Percentiles rank a stretch among this genome's conserved stretches.
Evolutionary conservation across 352 stramenopile genomes (phyloP).

Genomic region (Pythium grandisporangium): DNA sequence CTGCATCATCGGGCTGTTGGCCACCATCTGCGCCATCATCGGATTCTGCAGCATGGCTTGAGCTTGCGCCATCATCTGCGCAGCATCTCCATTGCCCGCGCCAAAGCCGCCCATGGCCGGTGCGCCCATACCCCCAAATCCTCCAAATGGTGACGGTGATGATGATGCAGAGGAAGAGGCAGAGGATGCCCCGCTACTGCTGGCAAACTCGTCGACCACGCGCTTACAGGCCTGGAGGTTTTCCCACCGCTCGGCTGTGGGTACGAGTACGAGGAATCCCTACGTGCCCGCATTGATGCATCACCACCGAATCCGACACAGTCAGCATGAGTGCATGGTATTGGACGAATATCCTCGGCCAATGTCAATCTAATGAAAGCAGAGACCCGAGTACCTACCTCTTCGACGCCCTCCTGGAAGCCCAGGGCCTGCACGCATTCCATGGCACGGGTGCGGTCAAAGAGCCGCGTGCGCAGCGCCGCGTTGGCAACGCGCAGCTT

Average conservation of each 20-base stretch:
- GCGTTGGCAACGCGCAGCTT: conserved; percentile 65
- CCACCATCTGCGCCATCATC: conserved; percentile 54
- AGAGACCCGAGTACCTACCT: conserved; percentile 17
- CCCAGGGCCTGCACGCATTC: conserved; percentile 58
- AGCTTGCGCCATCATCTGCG: conserved; percentile 44
- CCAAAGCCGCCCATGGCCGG: conserved; percentile 2
- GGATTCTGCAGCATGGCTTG: conserved; percentile 71
- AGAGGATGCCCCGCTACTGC: conserved; percentile 2
- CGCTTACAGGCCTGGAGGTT: conserved; percentile 53
- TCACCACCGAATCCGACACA: too few species aligned
- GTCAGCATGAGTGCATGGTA: too few species aligned
- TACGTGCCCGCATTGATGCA: too few species aligned
- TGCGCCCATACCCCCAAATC: conserved; percentile 10
- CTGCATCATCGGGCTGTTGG: conserved; percentile 65
- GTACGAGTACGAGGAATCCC: conserved; percentile 59
- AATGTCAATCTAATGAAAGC: background rate
- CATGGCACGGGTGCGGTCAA: conserved; percentile 43
- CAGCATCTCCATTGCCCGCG: conserved; percentile 15
- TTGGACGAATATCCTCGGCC: background rate
- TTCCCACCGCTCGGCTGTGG: conserved; percentile 67
- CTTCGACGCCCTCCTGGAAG: conserved; percentile 60
- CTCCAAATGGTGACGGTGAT: conserved; percentile 2
- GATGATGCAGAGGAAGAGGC: conserved; percentile 7
- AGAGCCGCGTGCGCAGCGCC: conserved; percentile 46
- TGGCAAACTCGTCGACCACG: conserved; percentile 41